Evolutionary conservation across 176 grass and related monocot species (phyloP).

Genomic region (Carex pumila): DNA sequence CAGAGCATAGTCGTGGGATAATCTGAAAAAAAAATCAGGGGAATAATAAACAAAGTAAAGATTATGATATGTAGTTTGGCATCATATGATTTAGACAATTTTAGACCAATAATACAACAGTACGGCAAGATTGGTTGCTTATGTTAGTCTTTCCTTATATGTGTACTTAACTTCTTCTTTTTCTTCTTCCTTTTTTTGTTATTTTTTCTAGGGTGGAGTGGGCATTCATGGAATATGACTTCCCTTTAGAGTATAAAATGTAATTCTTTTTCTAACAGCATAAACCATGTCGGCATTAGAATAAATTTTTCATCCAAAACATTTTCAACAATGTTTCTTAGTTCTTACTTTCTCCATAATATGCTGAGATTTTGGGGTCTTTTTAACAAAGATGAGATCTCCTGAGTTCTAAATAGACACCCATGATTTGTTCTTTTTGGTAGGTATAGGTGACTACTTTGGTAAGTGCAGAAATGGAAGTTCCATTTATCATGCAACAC

Average conservation of each 20-base stretch:
- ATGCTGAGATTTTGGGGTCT: neutral
- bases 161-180: neutral
- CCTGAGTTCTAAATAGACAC: neutral
- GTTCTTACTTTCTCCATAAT: conserved; percentile 1
- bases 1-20: conserved; percentile 92
- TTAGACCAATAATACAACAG: neutral
- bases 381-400: neutral
- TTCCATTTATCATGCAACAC: neutral
- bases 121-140: neutral
- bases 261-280: neutral
- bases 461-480: neutral
- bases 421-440: neutral
- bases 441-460: neutral
- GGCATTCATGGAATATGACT: neutral
- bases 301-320: neutral
- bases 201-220: neutral
- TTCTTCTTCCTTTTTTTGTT: neutral
- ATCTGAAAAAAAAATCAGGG: conserved; percentile 44
- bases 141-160: neutral
- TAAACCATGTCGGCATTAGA: neutral
- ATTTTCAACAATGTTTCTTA: neutral
- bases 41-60: neutral
- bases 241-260: neutral
- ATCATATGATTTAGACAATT: neutral
- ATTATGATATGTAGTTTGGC: neutral